Base-by-base conservation (phyloP, 768 basidiomycete species). In the Chalciporus sphaerocephalus region DNA sequence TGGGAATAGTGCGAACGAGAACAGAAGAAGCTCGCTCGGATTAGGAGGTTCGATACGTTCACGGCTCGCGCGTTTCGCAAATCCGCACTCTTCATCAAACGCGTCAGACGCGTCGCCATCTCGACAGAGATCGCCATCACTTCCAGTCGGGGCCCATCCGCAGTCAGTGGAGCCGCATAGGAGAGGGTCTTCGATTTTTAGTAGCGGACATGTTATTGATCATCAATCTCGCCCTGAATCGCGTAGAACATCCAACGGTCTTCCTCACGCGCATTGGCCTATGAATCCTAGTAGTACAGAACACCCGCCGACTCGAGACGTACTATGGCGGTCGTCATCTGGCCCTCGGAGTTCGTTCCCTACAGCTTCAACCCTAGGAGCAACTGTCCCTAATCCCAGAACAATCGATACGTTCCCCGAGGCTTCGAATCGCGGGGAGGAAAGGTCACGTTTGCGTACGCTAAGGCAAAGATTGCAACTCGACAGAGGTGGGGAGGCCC, bases 401-500 rank as follows among this genome's bases (percentile, higher is more conserved):
- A 33, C 27, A 25, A 20, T 12, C 7, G 33, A 36, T 39, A 41
- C 21, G 18, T n/a, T 27, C 5, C 9, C 38, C 12, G 57, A 51
- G n/a, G 34, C 25, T 2, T 30, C 42, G 2, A 49, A 22, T 41
- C 56, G 56, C 12, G 36, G 11, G 5, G 60, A 56, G n/a, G 59
- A 61, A 15, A 51, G 54, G 2, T 51, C 60, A 16, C 62, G 63
- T 16, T 33, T 58, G 11, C 56, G 64, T 21, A 50, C 54, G 2
- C 17, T 61, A 6, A 47, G 65, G 16, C 65, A 65, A 43, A 48
- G 65, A 34, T 36, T 65, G 2, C 65, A 66, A 44, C 32, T 64
- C 38, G 58, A 64, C 22, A 51, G 65, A 23, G 44, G 51, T 10
- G 9, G 40, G 4, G 57, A 60, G 9, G 58, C 52, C 2, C 38